Percentiles rank a stretch among this genome's conserved stretches.
Conservation (phyloP, 805 yeast genomes). For the Kluyveromyces dobzhanskii region DNA sequence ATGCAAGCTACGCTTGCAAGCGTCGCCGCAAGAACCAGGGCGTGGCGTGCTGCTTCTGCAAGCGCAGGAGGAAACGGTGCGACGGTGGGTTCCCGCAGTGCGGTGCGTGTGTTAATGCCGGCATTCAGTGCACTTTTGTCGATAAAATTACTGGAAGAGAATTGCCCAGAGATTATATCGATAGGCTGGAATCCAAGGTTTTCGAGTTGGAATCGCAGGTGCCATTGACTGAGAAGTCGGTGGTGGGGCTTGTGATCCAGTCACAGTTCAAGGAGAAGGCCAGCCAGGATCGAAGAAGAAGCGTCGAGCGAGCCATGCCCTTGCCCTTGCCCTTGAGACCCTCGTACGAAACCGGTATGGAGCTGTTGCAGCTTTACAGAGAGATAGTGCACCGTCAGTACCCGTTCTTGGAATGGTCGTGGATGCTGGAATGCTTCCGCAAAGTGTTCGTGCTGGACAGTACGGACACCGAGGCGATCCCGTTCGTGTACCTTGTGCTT, state of each 20-base stretch:
- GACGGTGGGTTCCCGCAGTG: slow-evolving; percentile 45
- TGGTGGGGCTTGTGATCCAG: not conserved
- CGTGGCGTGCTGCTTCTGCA: slow-evolving; percentile 45
- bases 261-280: slow-evolving; percentile 4
- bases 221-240: not conserved
- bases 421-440: slow-evolving; percentile 14
- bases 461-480: slow-evolving; percentile 11
- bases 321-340: slow-evolving; percentile 16
- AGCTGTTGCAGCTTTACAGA: slow-evolving; percentile 17
- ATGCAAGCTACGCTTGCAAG: slow-evolving; percentile 1
- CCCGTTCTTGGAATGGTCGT: slow-evolving; percentile 29
- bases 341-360: slow-evolving; percentile 9
- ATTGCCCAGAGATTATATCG: slow-evolving; percentile 39
- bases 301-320: too few relatives aligned
- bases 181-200: slow-evolving; percentile 33
- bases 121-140: slow-evolving; percentile 37
- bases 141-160: slow-evolving; percentile 42
- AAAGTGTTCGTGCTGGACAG: slow-evolving; percentile 12
- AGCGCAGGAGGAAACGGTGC: slow-evolving; percentile 41
- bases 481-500: slow-evolving; percentile 27
- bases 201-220: not conserved
- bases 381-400: slow-evolving; percentile 28
- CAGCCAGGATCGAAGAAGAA: slow-evolving; percentile 22
- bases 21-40: slow-evolving; percentile 26
- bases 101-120: slow-evolving; percentile 33